Evolutionary conservation across 768 basidiomycete genomes (phyloP).

Genomic region (Pulveroboletus sp.): DNA sequence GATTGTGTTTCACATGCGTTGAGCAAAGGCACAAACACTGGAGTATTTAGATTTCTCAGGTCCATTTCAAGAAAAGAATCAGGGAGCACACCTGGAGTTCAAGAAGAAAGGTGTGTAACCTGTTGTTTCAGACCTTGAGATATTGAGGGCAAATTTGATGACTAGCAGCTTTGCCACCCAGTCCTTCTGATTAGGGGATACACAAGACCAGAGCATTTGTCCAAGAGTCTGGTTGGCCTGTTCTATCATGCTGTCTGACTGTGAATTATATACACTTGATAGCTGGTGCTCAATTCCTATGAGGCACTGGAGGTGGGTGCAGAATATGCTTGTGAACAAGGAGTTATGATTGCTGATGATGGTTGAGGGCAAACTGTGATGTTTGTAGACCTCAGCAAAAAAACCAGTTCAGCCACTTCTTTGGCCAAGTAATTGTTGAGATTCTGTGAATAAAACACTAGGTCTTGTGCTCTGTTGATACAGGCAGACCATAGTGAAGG

Average conservation of each 20-base stretch:
- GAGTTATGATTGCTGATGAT: background rate
- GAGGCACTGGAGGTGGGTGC: background rate
- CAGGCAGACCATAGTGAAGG: background rate
- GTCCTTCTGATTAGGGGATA: constrained; percentile 5
- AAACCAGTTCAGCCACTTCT: background rate
- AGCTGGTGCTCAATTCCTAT: constrained; percentile 5
- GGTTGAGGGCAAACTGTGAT: background rate
- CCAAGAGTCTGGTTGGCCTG: constrained; percentile 8
- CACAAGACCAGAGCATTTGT: constrained; percentile 7
- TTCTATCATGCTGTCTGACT: constrained; percentile 33
- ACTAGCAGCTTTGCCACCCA: constrained; percentile 4
- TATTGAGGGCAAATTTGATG: constrained; percentile 26
- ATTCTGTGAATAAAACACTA: too few relatives aligned
- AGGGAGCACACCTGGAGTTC: constrained; percentile 6
- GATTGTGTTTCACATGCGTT: constrained; percentile 25
- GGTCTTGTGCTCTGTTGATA: too few relatives aligned
- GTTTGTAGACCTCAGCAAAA: background rate
- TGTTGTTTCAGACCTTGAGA: constrained; percentile 7
- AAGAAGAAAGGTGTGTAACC: constrained; percentile 21
- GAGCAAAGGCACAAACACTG: constrained; percentile 29
- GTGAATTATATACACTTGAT: constrained; percentile 29
- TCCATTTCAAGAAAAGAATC: constrained; percentile 18
- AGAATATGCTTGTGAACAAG: background rate
- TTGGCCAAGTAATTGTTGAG: background rate
- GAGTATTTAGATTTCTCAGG: constrained; percentile 9